Evolutionary conservation across 176 grass and related monocot genomes (phyloP).

Genomic region (Oryza nivara): DNA sequence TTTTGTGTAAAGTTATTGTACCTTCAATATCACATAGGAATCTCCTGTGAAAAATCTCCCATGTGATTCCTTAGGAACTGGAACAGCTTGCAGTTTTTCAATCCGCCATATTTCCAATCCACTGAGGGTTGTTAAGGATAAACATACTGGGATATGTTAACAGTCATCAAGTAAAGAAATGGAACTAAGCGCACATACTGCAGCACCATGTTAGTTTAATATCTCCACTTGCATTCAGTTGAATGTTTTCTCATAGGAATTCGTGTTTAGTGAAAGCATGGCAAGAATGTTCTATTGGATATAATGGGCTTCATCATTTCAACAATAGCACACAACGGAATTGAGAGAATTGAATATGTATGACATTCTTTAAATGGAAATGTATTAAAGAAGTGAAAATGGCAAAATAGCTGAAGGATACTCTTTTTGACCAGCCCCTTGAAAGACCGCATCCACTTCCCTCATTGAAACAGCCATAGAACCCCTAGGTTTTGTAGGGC

Average conservation of each 20-base stretch:
- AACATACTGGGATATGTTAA: slow-evolving; percentile 17
- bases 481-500: slow-evolving; percentile 55
- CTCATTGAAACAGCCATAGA: slow-evolving; percentile 89
- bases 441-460: slow-evolving; percentile 87
- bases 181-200: not conserved
- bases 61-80: slow-evolving; percentile 74
- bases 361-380: slow-evolving; percentile 26
- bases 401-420: slow-evolving; percentile 65
- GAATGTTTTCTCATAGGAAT: slow-evolving; percentile 22
- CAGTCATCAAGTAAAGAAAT: slow-evolving; percentile 17
- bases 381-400: slow-evolving; percentile 10
- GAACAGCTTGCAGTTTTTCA: slow-evolving; percentile 83
- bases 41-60: slow-evolving; percentile 91
- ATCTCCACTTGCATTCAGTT: slow-evolving; percentile 2
- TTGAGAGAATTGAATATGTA: slow-evolving; percentile 5
- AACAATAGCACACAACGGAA: not conserved
- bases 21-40: slow-evolving; percentile 95
- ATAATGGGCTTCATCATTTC: not conserved
- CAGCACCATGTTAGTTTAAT: slow-evolving; percentile 23
- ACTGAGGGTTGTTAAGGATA: slow-evolving; percentile 71
- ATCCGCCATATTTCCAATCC: slow-evolving; percentile 98
- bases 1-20: slow-evolving; percentile 41
- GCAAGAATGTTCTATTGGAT: not conserved
- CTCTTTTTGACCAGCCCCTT: slow-evolving; percentile 88
- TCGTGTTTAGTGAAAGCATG: not conserved